Evolutionary conservation across 1,284 basidiomycete species (phyloP).

Genomic region (Ganoderma lingzhi): DNA sequence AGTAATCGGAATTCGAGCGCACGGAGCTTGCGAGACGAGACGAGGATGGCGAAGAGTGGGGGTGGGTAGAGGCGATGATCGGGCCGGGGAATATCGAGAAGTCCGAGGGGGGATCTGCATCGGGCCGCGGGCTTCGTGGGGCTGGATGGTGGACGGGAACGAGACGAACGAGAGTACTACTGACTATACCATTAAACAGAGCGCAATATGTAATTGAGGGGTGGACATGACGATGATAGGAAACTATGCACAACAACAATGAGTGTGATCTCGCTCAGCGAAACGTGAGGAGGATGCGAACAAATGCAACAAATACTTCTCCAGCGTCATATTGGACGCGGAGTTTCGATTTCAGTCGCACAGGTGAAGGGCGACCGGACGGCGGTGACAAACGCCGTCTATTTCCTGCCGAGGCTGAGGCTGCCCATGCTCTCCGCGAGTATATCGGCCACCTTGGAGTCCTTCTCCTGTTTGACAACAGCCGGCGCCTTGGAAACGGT

Average conservation of each 20-base stretch:
- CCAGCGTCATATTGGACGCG: background rate
- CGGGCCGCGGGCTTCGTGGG: background rate
- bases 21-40: background rate
- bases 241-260: constrained; percentile 24
- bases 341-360: background rate
- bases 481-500: constrained; percentile 3
- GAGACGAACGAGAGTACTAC: constrained; percentile 13
- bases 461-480: constrained; percentile 16
- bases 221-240: constrained; percentile 2
- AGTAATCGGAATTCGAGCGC: background rate
- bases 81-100: constrained; percentile 1
- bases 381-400: background rate
- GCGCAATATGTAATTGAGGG: constrained; percentile 21
- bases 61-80: background rate
- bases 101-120: background rate
- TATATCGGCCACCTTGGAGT: constrained; percentile 45
- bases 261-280: constrained; percentile 15
- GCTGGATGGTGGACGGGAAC: background rate
- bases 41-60: background rate
- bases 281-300: constrained; percentile 12
- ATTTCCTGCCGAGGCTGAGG: constrained; percentile 61
- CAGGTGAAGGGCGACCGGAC: background rate
- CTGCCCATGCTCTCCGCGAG: constrained; percentile 72
- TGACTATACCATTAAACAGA: constrained; percentile 18
- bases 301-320: constrained; percentile 17